Percentiles rank a stretch among this genome's conserved stretches.
phyloP scores from a whole-genome alignment of 2,329 filamentous ascomycete genomes.

The Cryphonectria naterciae region DNA sequence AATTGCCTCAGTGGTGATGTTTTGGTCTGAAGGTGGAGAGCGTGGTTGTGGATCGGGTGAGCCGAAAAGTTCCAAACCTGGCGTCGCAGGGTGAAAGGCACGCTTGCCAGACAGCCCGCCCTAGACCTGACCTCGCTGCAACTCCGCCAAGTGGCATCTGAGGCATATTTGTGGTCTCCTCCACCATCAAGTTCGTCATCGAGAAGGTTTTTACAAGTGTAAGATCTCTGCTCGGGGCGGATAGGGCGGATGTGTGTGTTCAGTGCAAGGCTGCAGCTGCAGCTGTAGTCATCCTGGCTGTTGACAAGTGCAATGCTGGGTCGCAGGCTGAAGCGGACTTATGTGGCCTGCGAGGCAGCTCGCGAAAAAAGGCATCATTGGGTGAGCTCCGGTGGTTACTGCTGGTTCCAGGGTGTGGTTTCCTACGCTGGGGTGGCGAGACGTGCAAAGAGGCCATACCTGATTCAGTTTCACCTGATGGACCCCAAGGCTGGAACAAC shows the following conservation, averaged over 20 bases:
- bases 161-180: not conserved
- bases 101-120: conserved; percentile 23
- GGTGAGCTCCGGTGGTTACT: not conserved
- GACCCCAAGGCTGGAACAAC: not conserved
- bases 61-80: conserved; percentile 12
- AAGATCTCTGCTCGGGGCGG: not conserved
- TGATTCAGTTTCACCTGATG: not conserved
- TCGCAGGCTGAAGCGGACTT: not conserved
- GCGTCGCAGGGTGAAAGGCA: conserved; percentile 25
- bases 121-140: conserved; percentile 18
- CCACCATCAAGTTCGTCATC: not conserved
- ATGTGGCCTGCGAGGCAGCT: not conserved
- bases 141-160: conserved; percentile 19
- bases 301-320: conserved; percentile 13
- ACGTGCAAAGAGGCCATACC: not conserved
- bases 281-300: conserved; percentile 11
- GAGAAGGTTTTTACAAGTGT: conserved; percentile 21
- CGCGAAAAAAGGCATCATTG: conserved; percentile 3
- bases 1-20: conserved; percentile 20
- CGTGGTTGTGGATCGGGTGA: conserved; percentile 26
- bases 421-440: conserved; percentile 1
- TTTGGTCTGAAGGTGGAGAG: conserved; percentile 8
- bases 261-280: not conserved
- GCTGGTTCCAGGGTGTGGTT: not conserved
- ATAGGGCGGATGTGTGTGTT: not conserved